Evolutionary conservation across 148 eudicot genomes (phyloP).

Genomic region (Camellia sinensis): DNA sequence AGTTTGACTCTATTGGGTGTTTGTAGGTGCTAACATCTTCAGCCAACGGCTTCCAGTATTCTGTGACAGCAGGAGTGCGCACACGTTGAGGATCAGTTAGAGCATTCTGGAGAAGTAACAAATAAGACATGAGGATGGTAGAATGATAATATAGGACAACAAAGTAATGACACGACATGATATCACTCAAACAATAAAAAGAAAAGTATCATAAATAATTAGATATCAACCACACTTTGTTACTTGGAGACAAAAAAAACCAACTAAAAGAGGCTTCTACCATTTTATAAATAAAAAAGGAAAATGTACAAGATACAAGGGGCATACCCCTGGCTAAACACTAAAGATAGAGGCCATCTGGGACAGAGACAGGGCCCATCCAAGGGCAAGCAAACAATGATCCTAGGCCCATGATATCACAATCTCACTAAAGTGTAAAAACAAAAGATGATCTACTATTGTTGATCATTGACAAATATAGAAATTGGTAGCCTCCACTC

Average conservation of each 20-base stretch:
- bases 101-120: conserved; percentile 63
- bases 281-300: no score
- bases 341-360: no score
- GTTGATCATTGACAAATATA: no score
- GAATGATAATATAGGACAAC: not conserved
- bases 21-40: conserved; percentile 64
- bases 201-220: not conserved
- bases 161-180: not conserved
- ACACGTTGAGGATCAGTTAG: conserved; percentile 89
- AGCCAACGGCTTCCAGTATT: conserved; percentile 94
- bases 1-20: conserved; percentile 11
- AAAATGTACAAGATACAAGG: no score
- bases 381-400: no score
- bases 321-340: no score
- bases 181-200: not conserved
- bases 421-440: no score
- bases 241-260: not conserved
- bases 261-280: not conserved
- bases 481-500: no score
- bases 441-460: no score
- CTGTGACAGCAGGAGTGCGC: conserved; percentile 63
- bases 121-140: conserved; percentile 15
- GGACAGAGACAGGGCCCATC: no score
- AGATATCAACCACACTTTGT: not conserved
- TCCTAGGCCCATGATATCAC: no score